Percentiles rank a stretch among this genome's conserved stretches.
Conservation (phyloP, 805 yeast species). For the Suhomyces sp. region DNA sequence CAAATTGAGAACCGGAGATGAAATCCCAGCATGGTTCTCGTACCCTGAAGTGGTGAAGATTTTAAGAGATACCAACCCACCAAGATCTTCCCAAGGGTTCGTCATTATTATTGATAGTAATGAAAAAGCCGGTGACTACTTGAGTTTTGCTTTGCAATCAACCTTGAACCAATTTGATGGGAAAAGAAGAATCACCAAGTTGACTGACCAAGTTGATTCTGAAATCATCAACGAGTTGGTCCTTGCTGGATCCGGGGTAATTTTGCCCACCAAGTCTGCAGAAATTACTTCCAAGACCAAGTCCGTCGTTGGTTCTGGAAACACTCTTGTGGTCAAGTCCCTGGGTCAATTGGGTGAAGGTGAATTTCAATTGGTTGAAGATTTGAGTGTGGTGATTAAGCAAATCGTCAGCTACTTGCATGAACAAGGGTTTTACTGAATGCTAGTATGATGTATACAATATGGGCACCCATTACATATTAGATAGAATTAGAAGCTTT, state of each 20-base stretch:
- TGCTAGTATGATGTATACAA: background rate
- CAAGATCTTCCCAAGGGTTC: conserved; percentile 87
- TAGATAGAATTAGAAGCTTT: too few species aligned
- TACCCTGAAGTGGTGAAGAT: conserved; percentile 94
- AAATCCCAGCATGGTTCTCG: conserved; percentile 95
- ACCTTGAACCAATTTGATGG: conserved; percentile 88
- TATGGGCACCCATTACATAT: too few species aligned
- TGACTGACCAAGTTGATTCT: conserved; percentile 47
- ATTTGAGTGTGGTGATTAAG: conserved; percentile 54
- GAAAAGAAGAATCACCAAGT: conserved; percentile 72
- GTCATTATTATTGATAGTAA: conserved; percentile 64
- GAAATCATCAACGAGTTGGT: conserved; percentile 73
- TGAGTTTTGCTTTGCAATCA: conserved; percentile 82
- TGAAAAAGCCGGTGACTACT: conserved; percentile 42
- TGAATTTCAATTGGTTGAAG: conserved; percentile 13
- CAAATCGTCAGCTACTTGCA: conserved; percentile 71
- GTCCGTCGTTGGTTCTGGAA: conserved; percentile 52
- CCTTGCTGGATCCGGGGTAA: conserved; percentile 90
- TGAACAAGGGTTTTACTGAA: conserved; percentile 77
- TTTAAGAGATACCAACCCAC: conserved; percentile 89
- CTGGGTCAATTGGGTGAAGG: conserved; percentile 15
- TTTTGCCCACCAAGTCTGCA: conserved; percentile 47
- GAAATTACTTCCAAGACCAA: conserved; percentile 55
- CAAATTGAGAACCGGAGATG: conserved; percentile 79
- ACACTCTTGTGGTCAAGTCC: conserved; percentile 46